Conservation (phyloP, 352 stramenopile species). For the Elongisporangium prolatum region DNA sequence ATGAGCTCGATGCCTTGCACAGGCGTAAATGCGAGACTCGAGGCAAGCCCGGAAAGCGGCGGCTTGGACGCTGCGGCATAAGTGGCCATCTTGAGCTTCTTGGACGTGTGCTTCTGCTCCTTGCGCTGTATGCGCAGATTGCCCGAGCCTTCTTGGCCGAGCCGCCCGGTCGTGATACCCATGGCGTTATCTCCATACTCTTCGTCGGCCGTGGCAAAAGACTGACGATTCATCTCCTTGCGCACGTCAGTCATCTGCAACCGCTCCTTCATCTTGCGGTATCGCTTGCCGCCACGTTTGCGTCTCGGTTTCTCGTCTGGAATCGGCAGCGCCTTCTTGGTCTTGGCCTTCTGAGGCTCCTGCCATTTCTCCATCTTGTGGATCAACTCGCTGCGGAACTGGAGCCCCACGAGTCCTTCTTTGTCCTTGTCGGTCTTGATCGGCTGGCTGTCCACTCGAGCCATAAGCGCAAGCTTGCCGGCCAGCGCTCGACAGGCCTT, state of each 20-base stretch:
- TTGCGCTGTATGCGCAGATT: conserved; percentile 86
- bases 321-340: conserved; percentile 95
- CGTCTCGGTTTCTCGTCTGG: conserved; percentile 94
- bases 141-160: conserved; percentile 88
- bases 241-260: conserved; percentile 97
- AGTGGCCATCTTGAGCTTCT: conserved; percentile 92
- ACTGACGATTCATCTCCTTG: conserved; percentile 94
- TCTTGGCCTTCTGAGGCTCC: conserved; percentile 95
- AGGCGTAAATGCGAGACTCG: conserved; percentile 96
- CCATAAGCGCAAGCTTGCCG: conserved; percentile 87
- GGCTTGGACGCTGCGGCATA: conserved; percentile 44
- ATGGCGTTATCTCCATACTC: conserved; percentile 99
- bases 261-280: conserved; percentile 97
- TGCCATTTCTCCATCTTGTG: conserved; percentile 97
- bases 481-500: conserved; percentile 93
- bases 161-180: conserved; percentile 92
- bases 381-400: conserved; percentile 89
- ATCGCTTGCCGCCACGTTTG: conserved; percentile 91
- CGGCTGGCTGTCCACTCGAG: conserved; percentile 90
- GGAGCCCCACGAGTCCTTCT: conserved; percentile 60
- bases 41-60: conserved; percentile 89
- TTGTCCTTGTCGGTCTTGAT: conserved; percentile 43
- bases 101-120: conserved; percentile 88
- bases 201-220: conserved; percentile 90
- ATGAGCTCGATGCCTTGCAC: conserved; percentile 97